Conservation (phyloP, 257 asterid genomes). For the Sherardia arvensis region DNA sequence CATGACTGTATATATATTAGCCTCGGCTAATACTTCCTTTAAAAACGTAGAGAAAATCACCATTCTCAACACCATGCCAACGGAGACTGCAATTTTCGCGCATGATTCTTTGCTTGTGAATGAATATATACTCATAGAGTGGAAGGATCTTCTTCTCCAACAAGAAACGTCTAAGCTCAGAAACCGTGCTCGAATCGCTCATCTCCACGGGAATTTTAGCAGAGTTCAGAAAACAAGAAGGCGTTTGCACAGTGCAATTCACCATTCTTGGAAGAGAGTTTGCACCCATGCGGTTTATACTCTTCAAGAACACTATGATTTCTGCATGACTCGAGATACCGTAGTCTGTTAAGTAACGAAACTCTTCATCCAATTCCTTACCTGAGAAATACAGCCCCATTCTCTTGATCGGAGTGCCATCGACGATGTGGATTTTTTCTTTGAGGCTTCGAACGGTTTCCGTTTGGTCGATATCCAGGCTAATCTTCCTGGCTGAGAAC, state of each 20-base stretch:
- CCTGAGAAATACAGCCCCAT: constrained; percentile 48
- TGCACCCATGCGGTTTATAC: constrained; percentile 17
- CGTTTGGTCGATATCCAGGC: constrained; percentile 30
- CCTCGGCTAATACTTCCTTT: constrained; percentile 48
- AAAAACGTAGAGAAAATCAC: constrained; percentile 55
- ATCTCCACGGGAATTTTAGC: constrained; percentile 49
- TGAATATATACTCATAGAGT: constrained; percentile 62
- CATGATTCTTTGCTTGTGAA: constrained; percentile 79
- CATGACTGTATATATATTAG: neutral
- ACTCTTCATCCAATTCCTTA: constrained; percentile 45
- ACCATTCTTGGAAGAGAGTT: constrained; percentile 41
- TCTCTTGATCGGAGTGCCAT: constrained; percentile 52
- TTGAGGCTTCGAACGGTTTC: constrained; percentile 66
- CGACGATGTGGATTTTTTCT: constrained; percentile 65
- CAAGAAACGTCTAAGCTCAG: constrained; percentile 36
- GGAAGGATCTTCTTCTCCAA: constrained; percentile 39
- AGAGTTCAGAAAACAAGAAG: constrained; percentile 48
- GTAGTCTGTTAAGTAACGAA: constrained; percentile 29
- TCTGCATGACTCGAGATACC: constrained; percentile 39
- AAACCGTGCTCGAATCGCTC: constrained; percentile 39
- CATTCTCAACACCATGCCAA: constrained; percentile 80
- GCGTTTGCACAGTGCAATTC: constrained; percentile 41
- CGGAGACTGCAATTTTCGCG: constrained; percentile 51
- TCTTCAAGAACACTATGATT: constrained; percentile 35
- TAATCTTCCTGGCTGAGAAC: constrained; percentile 34